Percentiles rank a stretch among this genome's conserved stretches.
These are phyloP conservation scores for Xylaria cubensis DNA, from an alignment of 495 filamentous ascomycete genomes.

Conservation along the genomic window DNA sequence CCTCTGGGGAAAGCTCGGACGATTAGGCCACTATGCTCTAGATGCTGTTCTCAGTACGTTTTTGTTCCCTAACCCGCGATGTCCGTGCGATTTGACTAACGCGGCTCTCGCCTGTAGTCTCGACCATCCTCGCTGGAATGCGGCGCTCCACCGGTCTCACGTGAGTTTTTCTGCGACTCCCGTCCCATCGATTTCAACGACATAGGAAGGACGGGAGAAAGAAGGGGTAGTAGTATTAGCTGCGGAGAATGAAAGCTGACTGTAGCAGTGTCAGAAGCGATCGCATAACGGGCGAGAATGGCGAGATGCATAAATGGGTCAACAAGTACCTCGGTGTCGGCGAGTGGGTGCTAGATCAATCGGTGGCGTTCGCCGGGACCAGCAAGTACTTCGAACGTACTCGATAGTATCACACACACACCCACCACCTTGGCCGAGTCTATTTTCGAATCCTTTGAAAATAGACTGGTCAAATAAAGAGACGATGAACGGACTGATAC, in stretches of 20 bases:
- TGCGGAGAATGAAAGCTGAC: conserved; percentile 33
- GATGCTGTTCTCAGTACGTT: conserved; percentile 89
- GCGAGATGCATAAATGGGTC: conserved; percentile 87
- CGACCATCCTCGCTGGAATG: conserved; percentile 93
- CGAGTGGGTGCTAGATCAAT: conserved; percentile 98
- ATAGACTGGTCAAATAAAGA: neutral
- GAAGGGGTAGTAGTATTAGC: neutral
- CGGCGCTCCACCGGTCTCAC: conserved; percentile 95
- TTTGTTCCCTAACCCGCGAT: neutral
- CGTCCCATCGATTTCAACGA: neutral
- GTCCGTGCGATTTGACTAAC: conserved; percentile 31
- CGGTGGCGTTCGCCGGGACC: conserved; percentile 85
- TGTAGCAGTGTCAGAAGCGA: conserved; percentile 82
- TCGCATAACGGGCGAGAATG: conserved; percentile 76
- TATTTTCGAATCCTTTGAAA: neutral
- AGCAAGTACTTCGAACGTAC: conserved; percentile 89
- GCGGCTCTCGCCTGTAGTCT: conserved; percentile 62
- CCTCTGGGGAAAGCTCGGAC: conserved; percentile 80
- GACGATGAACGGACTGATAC: conserved; percentile 19
- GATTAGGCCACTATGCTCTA: conserved; percentile 92
- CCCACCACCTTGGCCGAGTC: neutral
- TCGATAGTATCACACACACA: conserved; percentile 54
- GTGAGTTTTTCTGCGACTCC: conserved; percentile 64
- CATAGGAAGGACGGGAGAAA: neutral
- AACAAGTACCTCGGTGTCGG: conserved; percentile 94